Evolutionary conservation across 108 stramenopile genomes (phyloP), one percentile per base, ranked within the genome.

Genomic region (Fistulifera pelliculosa): DNA sequence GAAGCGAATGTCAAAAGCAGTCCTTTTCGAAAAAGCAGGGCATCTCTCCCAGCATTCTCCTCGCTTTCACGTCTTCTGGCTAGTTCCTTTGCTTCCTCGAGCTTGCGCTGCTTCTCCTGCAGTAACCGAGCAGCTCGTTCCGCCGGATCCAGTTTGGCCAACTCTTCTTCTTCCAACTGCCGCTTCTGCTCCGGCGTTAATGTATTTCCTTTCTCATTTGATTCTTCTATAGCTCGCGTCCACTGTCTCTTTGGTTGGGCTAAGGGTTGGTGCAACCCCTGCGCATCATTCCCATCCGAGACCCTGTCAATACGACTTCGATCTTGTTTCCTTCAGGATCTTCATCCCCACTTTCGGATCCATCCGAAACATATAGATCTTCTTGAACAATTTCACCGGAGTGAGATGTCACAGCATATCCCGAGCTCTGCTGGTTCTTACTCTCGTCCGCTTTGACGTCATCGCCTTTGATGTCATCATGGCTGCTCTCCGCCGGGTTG

Each of bases 31-130:
- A 58, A 93, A 93, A 93, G 69, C 47, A 82, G 81, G 0, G 92
- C 83, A 66, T 93, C 92, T 11, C 92, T 76, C 4, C 92, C 92
- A 27, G 92, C 87, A 56, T 93, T 93, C 69, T 93, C 92, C 63
- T 84, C 83, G 22, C 77, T 79, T 62, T 89, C 87, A 22, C 77
- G 15, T 31, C 70, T 61, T 1, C 92, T 75, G 14, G 81, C 84
- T 39, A 59, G 42, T 39, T 66, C 58, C 60, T 79, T 87, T 26
- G 83, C 85, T 50, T 80, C 74, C 59, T 93, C 87, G 12, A 86
- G 56, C 47, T 88, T 87, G 10, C 79, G 77, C 52, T 85, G 81
- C 56, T 87, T 87, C 38, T 87, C 69, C 11, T 61, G 69, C 51
- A 87, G 60, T 1, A 78, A 58, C 19, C 74, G 62, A 12, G 75